Conservation (phyloP, 192 early-diverging fungal species). For the Jimgerdemannia flammicorona region DNA sequence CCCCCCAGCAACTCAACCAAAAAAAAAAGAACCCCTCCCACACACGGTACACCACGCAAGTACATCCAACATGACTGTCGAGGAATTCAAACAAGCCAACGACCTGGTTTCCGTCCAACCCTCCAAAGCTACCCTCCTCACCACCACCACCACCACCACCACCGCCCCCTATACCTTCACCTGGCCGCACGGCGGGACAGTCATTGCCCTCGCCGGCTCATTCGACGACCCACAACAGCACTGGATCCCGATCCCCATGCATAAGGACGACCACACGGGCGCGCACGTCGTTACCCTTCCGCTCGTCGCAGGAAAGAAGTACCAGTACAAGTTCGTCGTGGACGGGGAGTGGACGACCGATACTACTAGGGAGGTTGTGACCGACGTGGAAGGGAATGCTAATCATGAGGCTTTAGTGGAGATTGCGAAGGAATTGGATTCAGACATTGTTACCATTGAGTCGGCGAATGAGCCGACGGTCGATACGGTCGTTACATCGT, state of each 20-base stretch:
- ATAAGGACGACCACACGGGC: neutral
- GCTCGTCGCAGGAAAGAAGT: slow-evolving; percentile 22
- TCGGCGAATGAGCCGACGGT: too few relatives aligned
- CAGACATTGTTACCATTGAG: too few relatives aligned
- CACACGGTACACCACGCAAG: too few relatives aligned
- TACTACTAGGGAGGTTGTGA: slow-evolving; percentile 18
- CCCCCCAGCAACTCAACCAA: too few relatives aligned
- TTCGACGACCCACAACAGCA: neutral
- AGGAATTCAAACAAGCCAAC: too few relatives aligned
- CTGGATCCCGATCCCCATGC: neutral
- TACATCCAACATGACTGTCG: too few relatives aligned
- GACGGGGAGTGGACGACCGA: slow-evolving; percentile 32
- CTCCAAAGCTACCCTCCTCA: too few relatives aligned
- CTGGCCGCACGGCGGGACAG: neutral
- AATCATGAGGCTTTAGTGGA: slow-evolving; percentile 51
- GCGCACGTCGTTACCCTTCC: neutral
- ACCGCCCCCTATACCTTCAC: neutral
- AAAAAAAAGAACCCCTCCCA: too few relatives aligned
- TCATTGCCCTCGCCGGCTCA: neutral
- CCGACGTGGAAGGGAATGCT: slow-evolving; percentile 50
- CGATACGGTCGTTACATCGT: too few relatives aligned
- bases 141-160: neutral
- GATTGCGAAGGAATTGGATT: neutral
- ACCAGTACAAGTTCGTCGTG: slow-evolving; percentile 37
- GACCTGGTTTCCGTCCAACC: neutral